Evolutionary conservation across 768 basidiomycete genomes (phyloP).

Genomic region (Flagelloscypha sp.): DNA sequence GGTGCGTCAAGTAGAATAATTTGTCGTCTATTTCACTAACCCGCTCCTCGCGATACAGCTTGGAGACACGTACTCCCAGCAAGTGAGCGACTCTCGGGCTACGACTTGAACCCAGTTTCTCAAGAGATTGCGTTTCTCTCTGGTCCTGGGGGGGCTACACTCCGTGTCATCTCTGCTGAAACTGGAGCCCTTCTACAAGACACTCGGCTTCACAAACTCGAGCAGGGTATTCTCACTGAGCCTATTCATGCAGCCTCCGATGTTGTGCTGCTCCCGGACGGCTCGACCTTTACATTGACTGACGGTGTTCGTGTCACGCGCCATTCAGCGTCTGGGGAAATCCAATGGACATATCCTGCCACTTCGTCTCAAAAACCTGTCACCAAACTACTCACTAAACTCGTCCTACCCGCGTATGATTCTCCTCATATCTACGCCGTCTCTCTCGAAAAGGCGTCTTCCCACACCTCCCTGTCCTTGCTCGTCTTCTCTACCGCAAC

Average conservation of each 20-base stretch:
- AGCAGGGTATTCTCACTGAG: conserved; percentile 36
- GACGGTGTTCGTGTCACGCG: conserved; percentile 52
- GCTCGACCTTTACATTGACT: conserved; percentile 43
- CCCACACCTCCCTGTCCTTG: conserved; percentile 59
- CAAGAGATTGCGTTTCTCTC: conserved; percentile 68
- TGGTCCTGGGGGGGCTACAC: conserved; percentile 59
- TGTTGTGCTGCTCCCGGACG: conserved; percentile 32
- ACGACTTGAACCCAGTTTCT: conserved; percentile 1
- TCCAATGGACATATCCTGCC: conserved; percentile 45
- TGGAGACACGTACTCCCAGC: conserved; percentile 79
- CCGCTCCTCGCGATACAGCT: conserved; percentile 29
- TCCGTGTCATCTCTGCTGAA: conserved; percentile 57
- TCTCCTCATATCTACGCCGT: conserved; percentile 52
- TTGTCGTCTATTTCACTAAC: conserved; percentile 1
- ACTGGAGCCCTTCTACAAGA: conserved; percentile 66
- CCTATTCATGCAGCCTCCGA: conserved; percentile 49
- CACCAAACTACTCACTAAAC: conserved; percentile 16
- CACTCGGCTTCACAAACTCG: conserved; percentile 43
- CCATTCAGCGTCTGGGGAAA: conserved; percentile 45
- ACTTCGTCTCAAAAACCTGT: background rate
- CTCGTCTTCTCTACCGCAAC: conserved; percentile 48
- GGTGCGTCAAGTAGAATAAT: conserved; percentile 35
- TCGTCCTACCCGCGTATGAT: conserved; percentile 45
- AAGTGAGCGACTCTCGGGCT: conserved; percentile 36
- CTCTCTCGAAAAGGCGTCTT: conserved; percentile 34